A percentile compares a stretch with the other conserved stretches of the same genome.
These are phyloP conservation scores for Lactarius quietus DNA, from an alignment of 768 basidiomycete species.

Conservation along the genomic window DNA sequence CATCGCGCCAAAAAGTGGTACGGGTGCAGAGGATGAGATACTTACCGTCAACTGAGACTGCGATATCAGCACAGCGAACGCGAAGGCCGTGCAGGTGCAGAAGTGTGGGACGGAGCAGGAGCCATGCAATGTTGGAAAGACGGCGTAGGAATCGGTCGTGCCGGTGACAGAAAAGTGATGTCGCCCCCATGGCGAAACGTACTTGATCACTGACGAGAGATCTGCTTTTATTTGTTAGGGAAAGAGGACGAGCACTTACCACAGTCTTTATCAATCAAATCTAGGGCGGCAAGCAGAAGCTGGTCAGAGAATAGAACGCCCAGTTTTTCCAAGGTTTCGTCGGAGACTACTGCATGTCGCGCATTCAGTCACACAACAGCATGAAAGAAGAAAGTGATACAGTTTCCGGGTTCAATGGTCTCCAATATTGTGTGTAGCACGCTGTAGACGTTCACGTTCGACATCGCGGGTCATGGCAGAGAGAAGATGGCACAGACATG, in stretches of 20 bases:
- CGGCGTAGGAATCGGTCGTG: constrained; percentile 57
- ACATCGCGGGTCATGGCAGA: constrained; percentile 10
- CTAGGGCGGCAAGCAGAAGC: constrained; percentile 64
- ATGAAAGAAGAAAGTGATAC: constrained; percentile 29
- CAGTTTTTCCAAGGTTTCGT: constrained; percentile 55
- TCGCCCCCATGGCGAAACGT: constrained; percentile 53
- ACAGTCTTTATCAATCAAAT: constrained; percentile 68
- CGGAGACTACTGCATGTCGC: constrained; percentile 39
- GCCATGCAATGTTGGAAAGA: constrained; percentile 46
- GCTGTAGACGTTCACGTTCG: constrained; percentile 3
- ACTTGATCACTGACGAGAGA: constrained; percentile 53
- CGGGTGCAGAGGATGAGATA: neutral
- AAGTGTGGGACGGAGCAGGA: constrained; percentile 43
- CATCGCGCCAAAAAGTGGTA: neutral
- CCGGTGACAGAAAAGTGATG: constrained; percentile 65
- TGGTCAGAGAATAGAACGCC: constrained; percentile 58
- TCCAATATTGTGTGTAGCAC: constrained; percentile 28
- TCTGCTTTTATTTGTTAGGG: neutral
- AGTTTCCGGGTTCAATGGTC: constrained; percentile 31
- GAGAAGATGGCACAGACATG: neutral
- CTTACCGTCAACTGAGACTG: constrained; percentile 63
- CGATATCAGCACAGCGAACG: constrained; percentile 56
- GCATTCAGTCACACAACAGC: neutral
- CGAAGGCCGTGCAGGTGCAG: constrained; percentile 75
- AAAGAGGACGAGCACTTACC: constrained; percentile 41